phyloP scores from a whole-genome alignment of 306 rosid species.

The Vachellia pachyceras region DNA sequence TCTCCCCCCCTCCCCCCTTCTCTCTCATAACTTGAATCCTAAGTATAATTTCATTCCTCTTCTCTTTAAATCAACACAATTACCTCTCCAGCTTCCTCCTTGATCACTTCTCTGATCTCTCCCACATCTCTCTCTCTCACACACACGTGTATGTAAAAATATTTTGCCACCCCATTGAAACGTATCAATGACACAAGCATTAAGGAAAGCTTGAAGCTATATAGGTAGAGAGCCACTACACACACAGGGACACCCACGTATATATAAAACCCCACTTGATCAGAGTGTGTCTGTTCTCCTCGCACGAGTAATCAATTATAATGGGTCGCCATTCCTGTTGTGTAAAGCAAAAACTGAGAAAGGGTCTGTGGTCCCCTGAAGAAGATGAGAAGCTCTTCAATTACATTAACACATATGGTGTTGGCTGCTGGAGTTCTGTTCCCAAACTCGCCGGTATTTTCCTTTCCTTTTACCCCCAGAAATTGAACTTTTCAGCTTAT shows the following conservation, averaged over 20 bases:
- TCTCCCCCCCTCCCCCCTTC: constrained; percentile 39
- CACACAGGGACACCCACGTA: too few species aligned
- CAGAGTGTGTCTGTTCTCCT: constrained; percentile 18
- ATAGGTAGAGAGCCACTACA: constrained; percentile 14
- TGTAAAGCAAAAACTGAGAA: constrained; percentile 84
- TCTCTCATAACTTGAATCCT: constrained; percentile 70
- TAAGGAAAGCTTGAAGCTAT: constrained; percentile 12
- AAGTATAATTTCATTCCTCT: constrained; percentile 59
- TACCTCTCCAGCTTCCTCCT: constrained; percentile 39
- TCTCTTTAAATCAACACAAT: constrained; percentile 58
- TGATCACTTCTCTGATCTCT: not conserved
- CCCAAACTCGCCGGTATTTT: constrained; percentile 85
- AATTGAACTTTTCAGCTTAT: too few species aligned
- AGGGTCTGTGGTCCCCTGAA: constrained; percentile 98
- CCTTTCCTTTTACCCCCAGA: not conserved
- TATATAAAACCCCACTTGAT: not conserved
- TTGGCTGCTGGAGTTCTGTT: constrained; percentile 97
- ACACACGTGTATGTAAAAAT: not conserved
- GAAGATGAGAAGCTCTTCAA: constrained; percentile 99
- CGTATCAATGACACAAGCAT: constrained; percentile 35
- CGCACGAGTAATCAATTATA: not conserved
- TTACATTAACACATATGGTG: constrained; percentile 80
- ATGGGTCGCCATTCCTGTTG: constrained; percentile 93
- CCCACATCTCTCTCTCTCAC: constrained; percentile 26
- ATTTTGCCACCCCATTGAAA: constrained; percentile 13